Conservation (phyloP, 2,329 filamentous ascomycete species). For the Aureobasidium namibiae region DNA sequence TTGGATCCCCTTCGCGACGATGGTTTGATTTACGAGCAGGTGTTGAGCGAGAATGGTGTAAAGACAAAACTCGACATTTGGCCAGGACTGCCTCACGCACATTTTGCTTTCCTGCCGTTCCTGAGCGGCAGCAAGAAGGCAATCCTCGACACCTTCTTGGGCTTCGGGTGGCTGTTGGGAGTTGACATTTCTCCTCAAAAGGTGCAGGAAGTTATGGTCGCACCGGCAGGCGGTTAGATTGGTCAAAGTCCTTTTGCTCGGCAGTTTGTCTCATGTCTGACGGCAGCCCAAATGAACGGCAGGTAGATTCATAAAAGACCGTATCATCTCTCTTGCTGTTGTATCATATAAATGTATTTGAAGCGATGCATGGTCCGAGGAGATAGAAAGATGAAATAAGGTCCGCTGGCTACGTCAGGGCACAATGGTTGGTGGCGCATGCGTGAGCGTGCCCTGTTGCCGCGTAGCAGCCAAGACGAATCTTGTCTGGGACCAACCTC, state of each 20-base stretch:
- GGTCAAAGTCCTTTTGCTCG: not conserved
- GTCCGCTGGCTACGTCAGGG: not conserved
- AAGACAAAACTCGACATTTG: slow-evolving; percentile 39
- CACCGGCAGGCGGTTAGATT: slow-evolving; percentile 8
- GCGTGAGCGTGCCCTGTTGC: not conserved
- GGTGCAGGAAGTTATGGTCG: slow-evolving; percentile 11
- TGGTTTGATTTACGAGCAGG: slow-evolving; percentile 43
- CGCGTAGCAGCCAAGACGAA: not conserved
- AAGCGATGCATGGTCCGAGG: not conserved
- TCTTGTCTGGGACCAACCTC: not conserved
- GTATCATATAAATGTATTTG: not conserved
- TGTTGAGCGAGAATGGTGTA: slow-evolving; percentile 38
- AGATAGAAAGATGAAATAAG: not conserved
- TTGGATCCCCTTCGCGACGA: slow-evolving; percentile 47
- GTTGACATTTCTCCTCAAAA: slow-evolving; percentile 17
- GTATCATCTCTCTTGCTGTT: not conserved
- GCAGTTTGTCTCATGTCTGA: not conserved
- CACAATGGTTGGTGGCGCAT: not conserved
- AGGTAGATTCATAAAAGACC: not conserved
- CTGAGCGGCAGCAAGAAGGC: slow-evolving; percentile 22
- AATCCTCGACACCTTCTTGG: slow-evolving; percentile 24
- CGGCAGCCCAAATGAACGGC: no score
- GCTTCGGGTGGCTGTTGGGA: slow-evolving; percentile 29
- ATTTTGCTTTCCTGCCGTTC: slow-evolving; percentile 29
- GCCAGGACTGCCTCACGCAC: slow-evolving; percentile 31